Evolutionary conservation across 139 green algal genomes (phyloP).

Genomic region (Volvox reticuliferus): DNA sequence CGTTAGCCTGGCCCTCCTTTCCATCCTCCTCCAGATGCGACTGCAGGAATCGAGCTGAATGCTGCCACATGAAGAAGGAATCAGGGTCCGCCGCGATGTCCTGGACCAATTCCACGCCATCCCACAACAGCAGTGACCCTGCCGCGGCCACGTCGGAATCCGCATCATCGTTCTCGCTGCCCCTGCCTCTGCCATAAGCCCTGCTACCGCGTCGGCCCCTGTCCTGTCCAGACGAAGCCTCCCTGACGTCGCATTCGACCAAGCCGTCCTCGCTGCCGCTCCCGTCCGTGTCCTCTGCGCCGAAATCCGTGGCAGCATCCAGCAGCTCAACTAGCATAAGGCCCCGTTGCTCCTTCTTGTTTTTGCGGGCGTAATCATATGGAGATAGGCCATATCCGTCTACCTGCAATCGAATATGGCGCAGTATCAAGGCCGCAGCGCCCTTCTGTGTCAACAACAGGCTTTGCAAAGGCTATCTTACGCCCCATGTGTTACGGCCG

Average conservation of each 20-base stretch:
- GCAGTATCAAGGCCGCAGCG: too few relatives aligned
- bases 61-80: conserved; percentile 1
- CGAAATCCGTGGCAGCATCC: conserved; percentile 24
- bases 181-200: not conserved
- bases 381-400: conserved; percentile 46
- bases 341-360: not conserved
- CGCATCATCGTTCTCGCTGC: not conserved
- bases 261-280: not conserved
- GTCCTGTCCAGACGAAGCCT: not conserved
- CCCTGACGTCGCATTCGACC: not conserved
- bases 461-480: too few relatives aligned
- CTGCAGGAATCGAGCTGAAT: not conserved
- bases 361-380: conserved; percentile 37
- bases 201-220: not conserved
- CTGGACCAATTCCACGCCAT: conserved; percentile 41
- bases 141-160: not conserved
- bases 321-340: conserved; percentile 39
- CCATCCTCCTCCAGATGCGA: not conserved
- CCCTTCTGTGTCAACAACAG: too few relatives aligned
- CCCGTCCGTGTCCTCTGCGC: not conserved
- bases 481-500: too few relatives aligned
- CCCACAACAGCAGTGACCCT: conserved; percentile 40
- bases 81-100: conserved; percentile 25
- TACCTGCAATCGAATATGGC: not conserved
- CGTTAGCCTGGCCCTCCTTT: not conserved